Conservation (phyloP, 2,329 filamentous ascomycete species). For the Claviceps africana region DNA sequence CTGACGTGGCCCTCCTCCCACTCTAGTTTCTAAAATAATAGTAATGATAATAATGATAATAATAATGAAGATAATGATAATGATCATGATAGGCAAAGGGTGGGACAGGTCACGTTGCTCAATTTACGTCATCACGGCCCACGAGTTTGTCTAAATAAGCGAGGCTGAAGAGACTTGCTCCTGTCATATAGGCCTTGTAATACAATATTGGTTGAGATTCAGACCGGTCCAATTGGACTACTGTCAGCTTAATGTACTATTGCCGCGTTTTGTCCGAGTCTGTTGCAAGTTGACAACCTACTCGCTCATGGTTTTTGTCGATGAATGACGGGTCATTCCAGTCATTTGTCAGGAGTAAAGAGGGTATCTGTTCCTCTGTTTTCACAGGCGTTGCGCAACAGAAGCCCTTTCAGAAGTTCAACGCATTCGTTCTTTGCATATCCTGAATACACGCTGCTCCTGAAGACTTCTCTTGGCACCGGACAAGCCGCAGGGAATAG, state of each 20-base stretch:
- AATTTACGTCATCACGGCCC: background rate
- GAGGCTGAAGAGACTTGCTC: background rate
- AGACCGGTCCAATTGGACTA: background rate
- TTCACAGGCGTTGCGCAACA: background rate
- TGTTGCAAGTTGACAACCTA: background rate
- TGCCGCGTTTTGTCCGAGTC: background rate
- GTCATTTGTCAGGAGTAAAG: background rate
- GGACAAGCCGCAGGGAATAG: background rate
- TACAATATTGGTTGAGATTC: background rate
- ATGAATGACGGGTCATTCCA: background rate
- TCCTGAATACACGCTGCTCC: background rate
- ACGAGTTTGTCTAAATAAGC: conserved; percentile 1
- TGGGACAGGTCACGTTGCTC: background rate
- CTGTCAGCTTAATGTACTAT: background rate
- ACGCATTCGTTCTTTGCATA: background rate
- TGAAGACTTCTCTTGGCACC: background rate
- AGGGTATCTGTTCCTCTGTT: background rate
- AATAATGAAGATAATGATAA: too few species aligned
- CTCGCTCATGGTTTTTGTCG: background rate
- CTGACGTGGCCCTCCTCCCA: background rate
- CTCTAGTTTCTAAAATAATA: background rate
- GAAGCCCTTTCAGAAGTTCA: background rate
- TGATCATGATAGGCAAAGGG: too few species aligned
- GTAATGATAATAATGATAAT: too few species aligned
- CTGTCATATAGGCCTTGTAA: background rate